These are phyloP conservation scores for Scheffersomyces illinoinensis DNA, from an alignment of 1,139 yeast species.

Conservation along the genomic window DNA sequence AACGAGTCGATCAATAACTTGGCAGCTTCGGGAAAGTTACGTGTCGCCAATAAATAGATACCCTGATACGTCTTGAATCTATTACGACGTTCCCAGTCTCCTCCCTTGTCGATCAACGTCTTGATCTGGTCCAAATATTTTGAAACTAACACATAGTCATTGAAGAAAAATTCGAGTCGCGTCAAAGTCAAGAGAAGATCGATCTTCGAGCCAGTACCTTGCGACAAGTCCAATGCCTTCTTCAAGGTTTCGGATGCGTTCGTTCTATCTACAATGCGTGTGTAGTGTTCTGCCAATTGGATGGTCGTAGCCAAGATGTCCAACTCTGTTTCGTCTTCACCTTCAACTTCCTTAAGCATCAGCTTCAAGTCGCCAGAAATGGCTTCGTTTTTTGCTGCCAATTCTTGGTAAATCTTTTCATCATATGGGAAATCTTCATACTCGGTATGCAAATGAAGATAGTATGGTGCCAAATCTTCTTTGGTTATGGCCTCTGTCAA, in stretches of 20 bases:
- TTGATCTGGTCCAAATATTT: conserved; percentile 76
- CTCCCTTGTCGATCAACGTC: conserved; percentile 86
- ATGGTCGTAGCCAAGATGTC: conserved; percentile 78
- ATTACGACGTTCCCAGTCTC: conserved; percentile 99
- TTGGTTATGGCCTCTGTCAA: conserved; percentile 56
- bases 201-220: conserved; percentile 86
- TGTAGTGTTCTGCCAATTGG: conserved; percentile 84
- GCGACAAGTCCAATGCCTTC: conserved; percentile 77
- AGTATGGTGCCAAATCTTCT: conserved; percentile 82
- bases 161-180: conserved; percentile 84
- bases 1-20: conserved; percentile 82
- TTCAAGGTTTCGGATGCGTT: conserved; percentile 74
- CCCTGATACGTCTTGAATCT: conserved; percentile 91
- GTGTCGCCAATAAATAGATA: conserved; percentile 75
- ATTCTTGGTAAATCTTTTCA: conserved; percentile 49
- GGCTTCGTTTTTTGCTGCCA: conserved; percentile 55
- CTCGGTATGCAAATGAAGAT: conserved; percentile 63
- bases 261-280: conserved; percentile 75
- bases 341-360: conserved; percentile 72
- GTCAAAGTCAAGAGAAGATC: conserved; percentile 80
- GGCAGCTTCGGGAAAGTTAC: conserved; percentile 85
- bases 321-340: conserved; percentile 86
- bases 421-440: conserved; percentile 56
- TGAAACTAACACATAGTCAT: conserved; percentile 70
- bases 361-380: conserved; percentile 59